phyloP scores from a whole-genome alignment of 2,329 filamentous ascomycete species.

The Colletotrichum australisinense region DNA sequence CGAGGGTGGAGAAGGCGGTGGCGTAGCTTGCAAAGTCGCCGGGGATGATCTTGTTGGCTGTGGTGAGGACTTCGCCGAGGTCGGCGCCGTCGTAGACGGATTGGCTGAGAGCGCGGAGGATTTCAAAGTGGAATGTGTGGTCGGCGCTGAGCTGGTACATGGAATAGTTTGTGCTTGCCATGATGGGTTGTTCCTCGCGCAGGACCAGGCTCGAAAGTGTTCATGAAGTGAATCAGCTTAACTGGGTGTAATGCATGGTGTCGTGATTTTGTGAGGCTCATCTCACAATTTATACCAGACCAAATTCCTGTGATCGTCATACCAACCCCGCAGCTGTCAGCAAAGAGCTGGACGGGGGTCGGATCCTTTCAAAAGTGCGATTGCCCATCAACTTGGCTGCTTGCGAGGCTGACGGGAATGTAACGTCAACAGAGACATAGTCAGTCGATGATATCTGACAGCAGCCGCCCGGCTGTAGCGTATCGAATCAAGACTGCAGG shows the following conservation, averaged over 20 bases:
- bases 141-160: slow-evolving; percentile 40
- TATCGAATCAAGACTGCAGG: background rate
- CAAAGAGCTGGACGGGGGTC: background rate
- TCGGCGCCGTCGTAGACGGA: slow-evolving; percentile 42
- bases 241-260: background rate
- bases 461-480: too few species aligned
- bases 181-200: background rate
- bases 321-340: background rate
- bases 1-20: background rate
- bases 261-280: background rate
- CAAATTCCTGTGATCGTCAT: background rate
- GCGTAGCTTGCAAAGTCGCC: background rate
- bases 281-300: background rate
- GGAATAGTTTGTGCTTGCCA: background rate
- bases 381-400: background rate
- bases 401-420: background rate
- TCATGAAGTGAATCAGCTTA: background rate
- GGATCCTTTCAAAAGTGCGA: background rate
- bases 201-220: background rate
- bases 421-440: background rate
- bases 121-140: slow-evolving; percentile 40
- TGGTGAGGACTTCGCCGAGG: slow-evolving; percentile 46
- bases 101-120: slow-evolving; percentile 39
- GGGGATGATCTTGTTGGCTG: slow-evolving; percentile 40
- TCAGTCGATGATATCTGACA: background rate